Evolutionary conservation across 805 yeast species (phyloP).

Genomic region (Candida maesae): DNA sequence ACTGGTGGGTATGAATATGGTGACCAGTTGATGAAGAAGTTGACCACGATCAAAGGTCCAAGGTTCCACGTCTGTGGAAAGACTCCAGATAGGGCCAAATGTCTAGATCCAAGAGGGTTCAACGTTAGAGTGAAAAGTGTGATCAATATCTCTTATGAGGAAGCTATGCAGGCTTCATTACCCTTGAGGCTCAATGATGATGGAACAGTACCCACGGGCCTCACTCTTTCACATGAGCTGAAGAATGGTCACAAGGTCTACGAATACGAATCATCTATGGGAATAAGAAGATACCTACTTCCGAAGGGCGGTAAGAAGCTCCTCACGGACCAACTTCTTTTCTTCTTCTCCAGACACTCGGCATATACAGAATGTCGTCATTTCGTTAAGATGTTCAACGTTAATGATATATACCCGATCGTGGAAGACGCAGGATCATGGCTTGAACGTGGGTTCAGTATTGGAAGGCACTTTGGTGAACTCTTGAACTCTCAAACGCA

Average conservation of each 20-base stretch:
- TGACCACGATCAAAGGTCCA: slow-evolving; percentile 1
- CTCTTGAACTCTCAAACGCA: slow-evolving; percentile 26
- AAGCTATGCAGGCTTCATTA: slow-evolving; percentile 6
- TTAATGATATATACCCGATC: slow-evolving; percentile 42
- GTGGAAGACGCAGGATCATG: slow-evolving; percentile 33
- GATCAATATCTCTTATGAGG: slow-evolving; percentile 31
- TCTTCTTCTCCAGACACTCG: slow-evolving; percentile 45
- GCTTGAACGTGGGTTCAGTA: slow-evolving; percentile 34
- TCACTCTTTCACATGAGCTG: slow-evolving; percentile 20
- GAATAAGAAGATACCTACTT: slow-evolving; percentile 27
- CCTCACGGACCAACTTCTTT: slow-evolving; percentile 34
- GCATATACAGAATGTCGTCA: slow-evolving; percentile 38
- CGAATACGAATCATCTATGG: slow-evolving; percentile 10
- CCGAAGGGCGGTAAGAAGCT: slow-evolving; percentile 28
- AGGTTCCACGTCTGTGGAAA: slow-evolving; percentile 20
- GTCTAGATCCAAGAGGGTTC: slow-evolving; percentile 6
- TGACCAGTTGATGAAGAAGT: background rate
- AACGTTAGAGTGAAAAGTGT: slow-evolving; percentile 34
- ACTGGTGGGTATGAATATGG: slow-evolving; percentile 1
- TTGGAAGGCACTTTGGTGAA: slow-evolving; percentile 39
- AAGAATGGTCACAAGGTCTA: slow-evolving; percentile 24
- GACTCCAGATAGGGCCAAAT: slow-evolving; percentile 1
- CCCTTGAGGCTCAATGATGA: slow-evolving; percentile 8
- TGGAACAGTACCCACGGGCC: slow-evolving; percentile 13
- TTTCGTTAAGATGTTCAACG: slow-evolving; percentile 34